phyloP scores from a whole-genome alignment of 257 asterid genomes.

The Nicotiana obtusifolia region DNA sequence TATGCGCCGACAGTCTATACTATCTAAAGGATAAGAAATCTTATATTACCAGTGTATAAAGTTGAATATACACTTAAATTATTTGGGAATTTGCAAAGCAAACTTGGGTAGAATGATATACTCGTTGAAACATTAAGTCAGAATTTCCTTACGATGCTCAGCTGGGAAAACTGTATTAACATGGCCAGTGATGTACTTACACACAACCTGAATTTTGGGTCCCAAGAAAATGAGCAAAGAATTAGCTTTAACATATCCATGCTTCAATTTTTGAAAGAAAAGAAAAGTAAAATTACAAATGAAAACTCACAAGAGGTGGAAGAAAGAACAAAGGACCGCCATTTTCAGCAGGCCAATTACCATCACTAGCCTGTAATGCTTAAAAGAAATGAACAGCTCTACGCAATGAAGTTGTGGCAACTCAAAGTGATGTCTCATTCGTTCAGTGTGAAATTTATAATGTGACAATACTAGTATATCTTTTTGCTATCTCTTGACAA shows the following conservation, averaged over 20 bases:
- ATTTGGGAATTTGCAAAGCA: neutral
- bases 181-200: conserved; percentile 56
- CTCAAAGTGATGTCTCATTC: neutral
- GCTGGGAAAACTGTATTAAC: conserved; percentile 47
- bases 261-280: neutral
- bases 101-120: neutral
- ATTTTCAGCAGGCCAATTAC: conserved; percentile 90
- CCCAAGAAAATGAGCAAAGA: neutral
- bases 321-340: conserved; percentile 83
- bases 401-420: conserved; percentile 46
- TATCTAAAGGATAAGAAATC: too few relatives aligned
- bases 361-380: conserved; percentile 80
- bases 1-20: neutral
- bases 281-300: neutral
- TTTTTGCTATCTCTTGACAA: too few relatives aligned
- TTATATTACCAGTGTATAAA: neutral
- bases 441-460: too few relatives aligned
- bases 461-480: too few relatives aligned
- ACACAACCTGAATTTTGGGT: conserved; percentile 48
- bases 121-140: neutral
- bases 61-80: neutral
- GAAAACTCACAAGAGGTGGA: conserved; percentile 59
- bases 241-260: neutral
- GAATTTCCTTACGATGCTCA: conserved; percentile 63
- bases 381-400: conserved; percentile 65